These are phyloP conservation scores for Paraurostyla sp. DNA, from an alignment of 73 alveolate species.

Conservation along the genomic window DNA sequence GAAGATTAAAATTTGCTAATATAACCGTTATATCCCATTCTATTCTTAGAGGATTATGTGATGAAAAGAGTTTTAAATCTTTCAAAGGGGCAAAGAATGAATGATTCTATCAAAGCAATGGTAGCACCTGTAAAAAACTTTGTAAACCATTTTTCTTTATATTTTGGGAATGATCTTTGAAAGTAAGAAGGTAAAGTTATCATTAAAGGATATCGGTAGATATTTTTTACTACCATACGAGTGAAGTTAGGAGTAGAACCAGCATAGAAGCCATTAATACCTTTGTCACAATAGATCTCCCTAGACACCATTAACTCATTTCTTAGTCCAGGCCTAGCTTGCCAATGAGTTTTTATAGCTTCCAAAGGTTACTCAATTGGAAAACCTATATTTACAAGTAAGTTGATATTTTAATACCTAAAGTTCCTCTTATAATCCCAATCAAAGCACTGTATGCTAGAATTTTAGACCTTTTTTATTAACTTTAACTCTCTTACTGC, in stretches of 20 bases:
- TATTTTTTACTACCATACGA: slow-evolving; percentile 58
- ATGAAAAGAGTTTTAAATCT: slow-evolving; percentile 62
- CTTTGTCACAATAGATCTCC: slow-evolving; percentile 27
- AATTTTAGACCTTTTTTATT: neutral
- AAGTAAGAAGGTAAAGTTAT: slow-evolving; percentile 57
- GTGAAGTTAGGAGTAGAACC: slow-evolving; percentile 71
- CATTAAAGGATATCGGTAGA: slow-evolving; percentile 74
- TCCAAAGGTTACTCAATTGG: slow-evolving; percentile 80
- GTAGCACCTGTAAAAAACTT: slow-evolving; percentile 65
- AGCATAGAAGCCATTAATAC: slow-evolving; percentile 66
- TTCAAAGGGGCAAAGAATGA: slow-evolving; percentile 74
- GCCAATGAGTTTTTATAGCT: slow-evolving; percentile 68
- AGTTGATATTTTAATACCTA: neutral
- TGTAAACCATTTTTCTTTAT: neutral
- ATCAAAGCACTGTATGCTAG: neutral
- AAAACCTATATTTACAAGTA: slow-evolving; percentile 27
- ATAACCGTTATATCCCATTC: neutral
- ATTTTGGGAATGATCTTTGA: neutral
- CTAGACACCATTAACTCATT: slow-evolving; percentile 53
- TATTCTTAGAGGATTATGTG: neutral
- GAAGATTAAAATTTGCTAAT: slow-evolving; percentile 9
- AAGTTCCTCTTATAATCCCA: slow-evolving; percentile 31
- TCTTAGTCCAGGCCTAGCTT: slow-evolving; percentile 58
- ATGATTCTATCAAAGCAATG: slow-evolving; percentile 64
- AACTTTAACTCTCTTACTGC: neutral